These are phyloP conservation scores for Colletotrichum camelliae DNA, from an alignment of 2,329 filamentous ascomycete species.

Conservation along the genomic window DNA sequence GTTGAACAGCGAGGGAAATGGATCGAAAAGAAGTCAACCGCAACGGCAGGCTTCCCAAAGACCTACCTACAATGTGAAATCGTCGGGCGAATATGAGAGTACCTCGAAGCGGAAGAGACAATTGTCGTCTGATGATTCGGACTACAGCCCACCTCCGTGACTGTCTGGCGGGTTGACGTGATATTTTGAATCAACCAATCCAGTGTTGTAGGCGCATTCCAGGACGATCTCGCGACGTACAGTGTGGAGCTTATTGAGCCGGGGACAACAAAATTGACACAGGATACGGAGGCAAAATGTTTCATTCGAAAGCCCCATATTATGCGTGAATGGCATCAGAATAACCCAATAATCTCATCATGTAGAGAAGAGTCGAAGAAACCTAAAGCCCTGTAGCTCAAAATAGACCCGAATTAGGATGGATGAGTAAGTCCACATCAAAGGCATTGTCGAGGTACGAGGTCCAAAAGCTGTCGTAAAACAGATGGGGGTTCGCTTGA, in stretches of 20 bases:
- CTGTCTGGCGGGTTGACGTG: background rate
- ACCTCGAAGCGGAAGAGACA: background rate
- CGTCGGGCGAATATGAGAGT: background rate
- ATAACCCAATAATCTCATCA: background rate
- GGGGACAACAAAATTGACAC: background rate
- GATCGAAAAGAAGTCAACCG: background rate
- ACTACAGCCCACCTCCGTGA: background rate
- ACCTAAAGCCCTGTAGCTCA: background rate
- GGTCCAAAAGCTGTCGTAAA: background rate
- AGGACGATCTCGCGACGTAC: background rate
- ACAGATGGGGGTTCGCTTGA: background rate
- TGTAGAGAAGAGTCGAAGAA: background rate
- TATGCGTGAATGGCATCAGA: background rate
- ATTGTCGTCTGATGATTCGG: background rate
- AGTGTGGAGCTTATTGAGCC: background rate
- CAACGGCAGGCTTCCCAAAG: background rate
- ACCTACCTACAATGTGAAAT: background rate
- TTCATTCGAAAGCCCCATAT: rapidly evolving
- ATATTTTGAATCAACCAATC: background rate
- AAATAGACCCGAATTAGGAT: background rate
- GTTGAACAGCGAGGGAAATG: background rate
- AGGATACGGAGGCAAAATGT: rapidly evolving
- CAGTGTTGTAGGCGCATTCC: background rate
- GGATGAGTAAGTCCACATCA: background rate
- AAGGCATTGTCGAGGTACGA: background rate